Percentiles rank a stretch among this genome's conserved stretches.
These are phyloP conservation scores for Apostasia shenzhenica DNA, from an alignment of 106 monocot genomes.

Conservation along the genomic window DNA sequence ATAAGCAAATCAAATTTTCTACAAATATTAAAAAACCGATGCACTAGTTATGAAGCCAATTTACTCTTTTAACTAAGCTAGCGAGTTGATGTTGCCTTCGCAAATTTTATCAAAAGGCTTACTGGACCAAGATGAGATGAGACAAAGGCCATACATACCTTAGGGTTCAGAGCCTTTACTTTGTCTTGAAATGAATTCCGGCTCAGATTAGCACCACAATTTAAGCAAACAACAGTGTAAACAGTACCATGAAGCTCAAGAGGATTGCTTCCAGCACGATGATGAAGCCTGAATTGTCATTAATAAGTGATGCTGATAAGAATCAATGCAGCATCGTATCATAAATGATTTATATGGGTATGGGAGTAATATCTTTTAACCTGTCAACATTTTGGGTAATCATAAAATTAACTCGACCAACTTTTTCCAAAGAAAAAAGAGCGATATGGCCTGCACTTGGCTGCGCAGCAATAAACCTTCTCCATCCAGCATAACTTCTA, in stretches of 20 bases:
- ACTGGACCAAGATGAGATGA: too few relatives aligned
- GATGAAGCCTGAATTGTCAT: slow-evolving; percentile 67
- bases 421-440: slow-evolving; percentile 74
- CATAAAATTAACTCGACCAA: slow-evolving; percentile 71
- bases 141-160: slow-evolving; percentile 44
- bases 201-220: slow-evolving; percentile 58
- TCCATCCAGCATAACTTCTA: slow-evolving; percentile 99
- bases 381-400: slow-evolving; percentile 97
- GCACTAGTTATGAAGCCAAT: too few relatives aligned
- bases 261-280: slow-evolving; percentile 89
- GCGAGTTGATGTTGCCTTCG: too few relatives aligned
- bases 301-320: neutral
- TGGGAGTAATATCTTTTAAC: slow-evolving; percentile 12
- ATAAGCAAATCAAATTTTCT: too few relatives aligned
- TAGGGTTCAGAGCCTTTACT: slow-evolving; percentile 82
- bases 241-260: slow-evolving; percentile 97
- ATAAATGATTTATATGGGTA: neutral
- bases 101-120: too few relatives aligned
- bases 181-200: slow-evolving; percentile 84
- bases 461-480: slow-evolving; percentile 75
- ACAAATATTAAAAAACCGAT: too few relatives aligned
- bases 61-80: too few relatives aligned
- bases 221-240: slow-evolving; percentile 75
- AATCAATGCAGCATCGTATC: neutral
- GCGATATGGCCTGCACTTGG: slow-evolving; percentile 73